Evolutionary conservation across 2,329 filamentous ascomycete species (phyloP).

Genomic region (Paracoccidioides brasiliensis): DNA sequence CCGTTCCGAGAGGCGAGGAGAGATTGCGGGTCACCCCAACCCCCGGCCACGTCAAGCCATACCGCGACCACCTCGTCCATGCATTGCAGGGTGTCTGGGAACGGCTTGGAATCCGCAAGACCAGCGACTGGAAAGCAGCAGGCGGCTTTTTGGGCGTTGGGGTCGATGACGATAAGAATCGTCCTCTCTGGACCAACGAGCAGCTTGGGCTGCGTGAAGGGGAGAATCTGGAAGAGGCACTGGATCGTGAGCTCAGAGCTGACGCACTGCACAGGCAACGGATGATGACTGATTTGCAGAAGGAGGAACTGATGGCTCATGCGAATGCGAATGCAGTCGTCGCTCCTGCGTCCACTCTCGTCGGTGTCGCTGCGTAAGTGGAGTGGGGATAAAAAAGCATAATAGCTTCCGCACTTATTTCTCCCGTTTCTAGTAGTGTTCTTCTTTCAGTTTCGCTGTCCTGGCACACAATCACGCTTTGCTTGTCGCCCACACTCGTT

Average conservation of each 20-base stretch:
- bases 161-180: slow-evolving; percentile 44
- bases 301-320: slow-evolving; percentile 10
- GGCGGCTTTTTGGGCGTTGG: slow-evolving; percentile 95
- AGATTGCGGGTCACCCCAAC: slow-evolving; percentile 91
- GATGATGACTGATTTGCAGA: slow-evolving; percentile 8
- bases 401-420: no score
- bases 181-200: slow-evolving; percentile 80
- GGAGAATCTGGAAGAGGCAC: slow-evolving; percentile 47
- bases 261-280: slow-evolving; percentile 8
- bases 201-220: slow-evolving; percentile 60
- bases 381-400: not conserved
- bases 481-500: not conserved
- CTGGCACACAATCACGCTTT: not conserved
- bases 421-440: not conserved
- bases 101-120: slow-evolving; percentile 79
- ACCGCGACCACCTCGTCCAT: slow-evolving; percentile 70
- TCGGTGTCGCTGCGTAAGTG: slow-evolving; percentile 7
- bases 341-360: not conserved
- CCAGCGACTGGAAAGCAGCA: slow-evolving; percentile 77
- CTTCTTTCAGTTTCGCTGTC: not conserved
- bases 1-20: slow-evolving; percentile 95
- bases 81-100: slow-evolving; percentile 82
- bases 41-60: slow-evolving; percentile 74
- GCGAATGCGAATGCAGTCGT: slow-evolving; percentile 5
- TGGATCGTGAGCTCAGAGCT: slow-evolving; percentile 31